These are phyloP conservation scores for Thermomucor indicae-seudaticae DNA, from an alignment of 371 early-diverging fungal species.

Conservation along the genomic window DNA sequence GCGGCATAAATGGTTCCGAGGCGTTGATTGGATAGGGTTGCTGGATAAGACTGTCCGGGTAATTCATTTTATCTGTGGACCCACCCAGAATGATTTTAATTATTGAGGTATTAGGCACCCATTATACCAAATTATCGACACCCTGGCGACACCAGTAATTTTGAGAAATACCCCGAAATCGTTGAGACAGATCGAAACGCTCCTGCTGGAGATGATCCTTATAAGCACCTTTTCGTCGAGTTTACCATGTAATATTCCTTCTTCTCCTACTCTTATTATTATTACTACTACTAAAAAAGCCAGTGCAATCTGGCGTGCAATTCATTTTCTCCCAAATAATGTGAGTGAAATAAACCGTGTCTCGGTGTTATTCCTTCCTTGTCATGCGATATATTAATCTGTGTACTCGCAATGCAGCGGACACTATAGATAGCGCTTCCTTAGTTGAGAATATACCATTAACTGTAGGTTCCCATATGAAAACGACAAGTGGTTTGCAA, in stretches of 20 bases:
- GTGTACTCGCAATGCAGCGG: too few relatives aligned
- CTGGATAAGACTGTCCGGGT: constrained; percentile 63
- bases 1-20: constrained; percentile 87
- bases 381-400: too few relatives aligned
- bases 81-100: not conserved
- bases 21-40: constrained; percentile 80
- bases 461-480: too few relatives aligned
- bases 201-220: constrained; percentile 34
- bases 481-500: too few relatives aligned
- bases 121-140: constrained; percentile 84
- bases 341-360: too few relatives aligned
- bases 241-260: constrained; percentile 25
- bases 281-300: too few relatives aligned
- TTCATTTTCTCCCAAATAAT: too few relatives aligned
- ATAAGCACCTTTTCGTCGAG: constrained; percentile 35
- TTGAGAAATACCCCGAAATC: constrained; percentile 91
- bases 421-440: too few relatives aligned
- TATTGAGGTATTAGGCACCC: constrained; percentile 56
- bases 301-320: too few relatives aligned
- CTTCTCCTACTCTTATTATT: too few relatives aligned
- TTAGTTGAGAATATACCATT: too few relatives aligned
- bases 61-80: constrained; percentile 3
- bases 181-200: constrained; percentile 40
- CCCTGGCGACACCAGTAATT: constrained; percentile 95
- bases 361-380: not conserved